Conservation (phyloP, 164 flowering plant species). For the Hamamelis virginiana region DNA sequence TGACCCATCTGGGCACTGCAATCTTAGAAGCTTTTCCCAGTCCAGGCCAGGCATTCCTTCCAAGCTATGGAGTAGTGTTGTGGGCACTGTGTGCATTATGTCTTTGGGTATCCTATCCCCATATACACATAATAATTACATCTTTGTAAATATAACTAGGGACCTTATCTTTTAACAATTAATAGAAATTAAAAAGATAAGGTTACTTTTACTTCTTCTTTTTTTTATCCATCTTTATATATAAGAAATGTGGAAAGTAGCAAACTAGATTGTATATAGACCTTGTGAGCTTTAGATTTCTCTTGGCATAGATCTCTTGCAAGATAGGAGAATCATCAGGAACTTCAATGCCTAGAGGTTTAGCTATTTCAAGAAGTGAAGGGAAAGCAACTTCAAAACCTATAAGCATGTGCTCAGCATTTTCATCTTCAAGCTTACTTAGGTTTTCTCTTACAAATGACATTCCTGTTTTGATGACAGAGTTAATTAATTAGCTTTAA, state of each 20-base stretch:
- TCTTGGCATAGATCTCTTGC: constrained; percentile 54
- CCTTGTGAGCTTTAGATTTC: constrained; percentile 70
- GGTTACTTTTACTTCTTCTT: background rate
- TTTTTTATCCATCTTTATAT: no score
- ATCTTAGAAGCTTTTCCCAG: constrained; percentile 78
- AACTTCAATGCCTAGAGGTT: constrained; percentile 44
- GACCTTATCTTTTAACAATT: background rate
- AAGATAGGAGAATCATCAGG: constrained; percentile 53
- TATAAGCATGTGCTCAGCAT: constrained; percentile 84
- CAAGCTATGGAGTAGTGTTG: constrained; percentile 85
- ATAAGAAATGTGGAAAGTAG: no score
- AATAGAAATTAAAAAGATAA: constrained; percentile 1
- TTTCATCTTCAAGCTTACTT: constrained; percentile 63
- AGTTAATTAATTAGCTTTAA: no score
- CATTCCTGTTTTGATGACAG: no score
- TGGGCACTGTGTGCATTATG: constrained; percentile 71
- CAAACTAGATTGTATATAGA: no score
- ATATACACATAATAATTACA: constrained; percentile 14
- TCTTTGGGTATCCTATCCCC: constrained; percentile 83
- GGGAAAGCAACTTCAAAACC: constrained; percentile 96
- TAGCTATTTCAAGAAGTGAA: constrained; percentile 66
- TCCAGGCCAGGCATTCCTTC: constrained; percentile 84
- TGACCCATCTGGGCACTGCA: constrained; percentile 82
- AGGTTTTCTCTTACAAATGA: no score
- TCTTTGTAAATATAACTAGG: background rate